A percentile compares a stretch with the other conserved stretches of the same genome.
Conservation (phyloP, 2,329 filamentous ascomycete species). For the Alternaria tenuissima region DNA sequence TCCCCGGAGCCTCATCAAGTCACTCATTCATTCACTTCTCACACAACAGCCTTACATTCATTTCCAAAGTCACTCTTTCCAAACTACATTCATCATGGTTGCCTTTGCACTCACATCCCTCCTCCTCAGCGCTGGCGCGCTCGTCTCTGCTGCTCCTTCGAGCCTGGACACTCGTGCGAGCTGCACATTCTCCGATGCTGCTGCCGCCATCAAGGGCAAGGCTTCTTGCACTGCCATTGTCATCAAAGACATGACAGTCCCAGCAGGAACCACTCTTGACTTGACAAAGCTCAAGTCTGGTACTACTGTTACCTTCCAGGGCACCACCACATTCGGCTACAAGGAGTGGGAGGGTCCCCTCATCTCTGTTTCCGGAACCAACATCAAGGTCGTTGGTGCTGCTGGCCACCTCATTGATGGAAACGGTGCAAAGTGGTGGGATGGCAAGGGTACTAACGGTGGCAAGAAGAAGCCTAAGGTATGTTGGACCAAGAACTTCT, state of each 20-base stretch:
- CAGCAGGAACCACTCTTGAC: constrained; percentile 67
- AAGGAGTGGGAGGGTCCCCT: constrained; percentile 71
- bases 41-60: constrained; percentile 17
- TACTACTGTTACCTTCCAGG: constrained; percentile 68
- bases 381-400: constrained; percentile 67
- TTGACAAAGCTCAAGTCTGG: constrained; percentile 61
- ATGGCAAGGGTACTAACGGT: constrained; percentile 56
- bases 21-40: constrained; percentile 10
- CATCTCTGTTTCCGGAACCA: constrained; percentile 65
- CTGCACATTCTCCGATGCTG: constrained; percentile 66
- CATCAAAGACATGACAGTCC: constrained; percentile 63
- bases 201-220: constrained; percentile 59
- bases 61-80: constrained; percentile 16
- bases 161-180: constrained; percentile 42
- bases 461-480: constrained; percentile 56
- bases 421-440: constrained; percentile 63
- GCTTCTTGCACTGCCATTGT: constrained; percentile 63
- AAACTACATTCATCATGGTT: constrained; percentile 28
- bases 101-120: constrained; percentile 30
- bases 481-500: background rate
- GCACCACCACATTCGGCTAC: constrained; percentile 73
- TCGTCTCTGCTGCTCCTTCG: constrained; percentile 42
- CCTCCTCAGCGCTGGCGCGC: constrained; percentile 39
- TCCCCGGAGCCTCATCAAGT: background rate
- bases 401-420: constrained; percentile 65